Evolutionary conservation across 495 filamentous ascomycete species (phyloP).

Genomic region (Aspergillus heteromorphus): DNA sequence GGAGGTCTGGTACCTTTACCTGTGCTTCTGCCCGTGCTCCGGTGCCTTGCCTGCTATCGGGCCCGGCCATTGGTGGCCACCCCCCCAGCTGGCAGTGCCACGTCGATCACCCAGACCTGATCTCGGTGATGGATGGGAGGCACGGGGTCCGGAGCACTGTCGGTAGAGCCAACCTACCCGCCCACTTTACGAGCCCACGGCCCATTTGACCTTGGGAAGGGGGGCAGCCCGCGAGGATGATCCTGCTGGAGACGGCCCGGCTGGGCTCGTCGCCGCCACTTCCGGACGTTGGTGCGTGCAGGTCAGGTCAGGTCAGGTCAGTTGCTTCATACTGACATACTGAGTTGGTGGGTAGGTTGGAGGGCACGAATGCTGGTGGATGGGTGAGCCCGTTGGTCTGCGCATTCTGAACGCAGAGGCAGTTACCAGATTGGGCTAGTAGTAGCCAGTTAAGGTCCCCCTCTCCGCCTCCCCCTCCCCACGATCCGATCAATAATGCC

Average conservation of each 20-base stretch:
- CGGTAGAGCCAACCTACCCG: neutral
- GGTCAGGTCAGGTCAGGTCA: neutral
- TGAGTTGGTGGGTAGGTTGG: neutral
- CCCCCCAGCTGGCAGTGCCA: neutral
- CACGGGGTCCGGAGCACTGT: too few relatives aligned
- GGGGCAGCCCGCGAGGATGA: neutral
- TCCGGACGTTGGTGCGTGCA: neutral
- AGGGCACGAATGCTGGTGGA: neutral
- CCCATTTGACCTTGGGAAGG: neutral
- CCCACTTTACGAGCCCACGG: neutral
- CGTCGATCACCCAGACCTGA: constrained; percentile 7
- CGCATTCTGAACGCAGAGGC: neutral
- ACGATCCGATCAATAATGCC: neutral
- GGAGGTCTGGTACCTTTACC: neutral
- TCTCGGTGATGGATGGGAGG: neutral
- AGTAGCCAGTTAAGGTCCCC: neutral
- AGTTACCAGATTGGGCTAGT: neutral
- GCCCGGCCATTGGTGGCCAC: neutral
- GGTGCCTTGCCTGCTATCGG: neutral
- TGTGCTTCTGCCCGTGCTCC: neutral
- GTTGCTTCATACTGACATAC: constrained; percentile 1
- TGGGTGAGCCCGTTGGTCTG: neutral
- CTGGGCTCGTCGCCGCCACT: neutral
- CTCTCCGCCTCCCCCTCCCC: neutral
- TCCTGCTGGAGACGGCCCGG: neutral